A percentile compares a stretch with the other conserved stretches of the same genome.
phyloP scores from a whole-genome alignment of 441 rosid species.

The Populus hybrid region DNA sequence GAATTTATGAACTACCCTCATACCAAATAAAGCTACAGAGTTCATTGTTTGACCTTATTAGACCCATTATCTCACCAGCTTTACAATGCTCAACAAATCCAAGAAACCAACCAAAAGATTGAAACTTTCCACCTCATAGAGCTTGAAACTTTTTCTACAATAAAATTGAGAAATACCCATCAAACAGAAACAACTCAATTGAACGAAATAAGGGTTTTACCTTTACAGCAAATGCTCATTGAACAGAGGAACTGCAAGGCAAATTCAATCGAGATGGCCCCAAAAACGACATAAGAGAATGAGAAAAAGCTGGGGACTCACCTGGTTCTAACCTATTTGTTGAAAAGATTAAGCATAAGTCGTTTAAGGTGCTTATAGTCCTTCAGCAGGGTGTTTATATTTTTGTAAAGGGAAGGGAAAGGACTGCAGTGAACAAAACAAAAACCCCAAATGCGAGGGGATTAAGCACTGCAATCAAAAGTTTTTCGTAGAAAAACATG shows the following conservation, averaged over 20 bases:
- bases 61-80: conserved; percentile 37
- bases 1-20: conserved; percentile 40
- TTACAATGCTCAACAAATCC: conserved; percentile 19
- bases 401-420: not conserved
- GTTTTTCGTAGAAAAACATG: too few relatives aligned
- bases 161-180: conserved; percentile 36
- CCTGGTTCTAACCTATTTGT: conserved; percentile 11
- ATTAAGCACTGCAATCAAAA: not conserved
- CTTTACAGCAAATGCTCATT: conserved; percentile 1
- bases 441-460: not conserved
- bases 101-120: conserved; percentile 18
- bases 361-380: not conserved
- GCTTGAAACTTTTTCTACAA: not conserved
- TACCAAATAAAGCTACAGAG: conserved; percentile 38
- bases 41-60: conserved; percentile 42
- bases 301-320: conserved; percentile 3
- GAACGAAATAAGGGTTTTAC: conserved; percentile 1
- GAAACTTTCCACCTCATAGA: conserved; percentile 11
- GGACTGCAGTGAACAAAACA: not conserved
- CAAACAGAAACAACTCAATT: conserved; percentile 19
- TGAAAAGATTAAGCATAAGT: not conserved
- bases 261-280: too few relatives aligned
- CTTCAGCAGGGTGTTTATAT: too few relatives aligned
- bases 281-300: not conserved
- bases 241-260: too few relatives aligned